Percentiles rank a stretch among this genome's conserved stretches.
phyloP scores from a whole-genome alignment of 441 rosid species.

The Gossypium davidsonii region DNA sequence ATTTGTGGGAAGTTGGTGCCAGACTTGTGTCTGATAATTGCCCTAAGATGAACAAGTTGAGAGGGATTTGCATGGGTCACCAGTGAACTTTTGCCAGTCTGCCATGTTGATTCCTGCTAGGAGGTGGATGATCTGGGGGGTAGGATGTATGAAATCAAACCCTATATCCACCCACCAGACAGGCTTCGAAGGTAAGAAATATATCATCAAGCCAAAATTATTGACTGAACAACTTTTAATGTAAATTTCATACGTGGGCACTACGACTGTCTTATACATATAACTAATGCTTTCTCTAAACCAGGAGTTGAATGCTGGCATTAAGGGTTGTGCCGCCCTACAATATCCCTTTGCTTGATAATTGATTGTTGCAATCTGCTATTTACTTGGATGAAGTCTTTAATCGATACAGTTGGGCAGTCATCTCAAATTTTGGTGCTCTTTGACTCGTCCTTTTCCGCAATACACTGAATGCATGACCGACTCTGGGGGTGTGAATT shows the following conservation, averaged over 20 bases:
- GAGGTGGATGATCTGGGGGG: slow-evolving; percentile 22
- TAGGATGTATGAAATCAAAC: slow-evolving; percentile 17
- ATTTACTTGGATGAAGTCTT: background rate
- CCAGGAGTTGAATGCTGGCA: slow-evolving; percentile 24
- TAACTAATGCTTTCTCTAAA: background rate
- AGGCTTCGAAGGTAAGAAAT: slow-evolving; percentile 25
- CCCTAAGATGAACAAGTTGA: background rate
- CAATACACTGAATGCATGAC: background rate
- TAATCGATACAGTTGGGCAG: background rate
- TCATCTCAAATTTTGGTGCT: background rate
- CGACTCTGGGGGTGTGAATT: background rate
- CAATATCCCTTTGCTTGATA: background rate
- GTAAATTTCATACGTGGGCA: background rate
- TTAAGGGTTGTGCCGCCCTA: background rate
- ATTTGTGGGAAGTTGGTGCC: slow-evolving; percentile 13
- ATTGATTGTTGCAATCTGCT: background rate
- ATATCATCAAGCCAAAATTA: background rate
- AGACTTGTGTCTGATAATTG: background rate
- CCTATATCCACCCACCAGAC: slow-evolving; percentile 24
- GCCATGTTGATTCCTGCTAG: slow-evolving; percentile 14
- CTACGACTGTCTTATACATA: slow-evolving; percentile 1
- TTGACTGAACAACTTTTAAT: background rate
- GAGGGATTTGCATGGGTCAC: slow-evolving; percentile 5
- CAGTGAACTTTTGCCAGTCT: background rate
- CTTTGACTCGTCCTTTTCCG: background rate